These are phyloP conservation scores for Xylaria arbuscula DNA, from an alignment of 2,329 filamentous ascomycete species.

Conservation along the genomic window DNA sequence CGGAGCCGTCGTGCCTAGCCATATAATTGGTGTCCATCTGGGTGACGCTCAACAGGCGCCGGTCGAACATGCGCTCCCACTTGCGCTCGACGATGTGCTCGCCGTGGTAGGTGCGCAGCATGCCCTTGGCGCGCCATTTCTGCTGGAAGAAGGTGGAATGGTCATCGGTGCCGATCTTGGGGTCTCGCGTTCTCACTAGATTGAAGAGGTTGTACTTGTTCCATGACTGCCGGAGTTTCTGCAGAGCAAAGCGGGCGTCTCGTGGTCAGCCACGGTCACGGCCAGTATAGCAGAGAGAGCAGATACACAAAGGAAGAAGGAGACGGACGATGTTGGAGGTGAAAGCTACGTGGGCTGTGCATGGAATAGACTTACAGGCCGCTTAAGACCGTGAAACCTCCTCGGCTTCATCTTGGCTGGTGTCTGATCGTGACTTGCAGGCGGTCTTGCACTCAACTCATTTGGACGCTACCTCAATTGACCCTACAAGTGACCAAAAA, in stretches of 20 bases:
- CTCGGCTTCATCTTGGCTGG: conserved; percentile 63
- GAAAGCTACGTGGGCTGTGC: no score
- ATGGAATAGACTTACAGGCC: conserved; percentile 63
- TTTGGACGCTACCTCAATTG: background rate
- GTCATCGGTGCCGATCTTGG: conserved; percentile 53
- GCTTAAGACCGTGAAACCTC: conserved; percentile 74
- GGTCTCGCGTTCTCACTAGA: conserved; percentile 67
- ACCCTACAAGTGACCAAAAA: conserved; percentile 37
- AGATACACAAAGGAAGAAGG: no score
- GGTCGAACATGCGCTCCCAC: conserved; percentile 93
- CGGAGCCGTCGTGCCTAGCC: conserved; percentile 82
- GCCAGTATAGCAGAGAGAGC: no score
- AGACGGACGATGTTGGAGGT: conserved; percentile 12
- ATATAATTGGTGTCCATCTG: conserved; percentile 86
- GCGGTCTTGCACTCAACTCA: no score
- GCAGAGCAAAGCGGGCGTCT: conserved; percentile 29
- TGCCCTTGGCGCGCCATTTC: conserved; percentile 93
- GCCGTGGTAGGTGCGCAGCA: conserved; percentile 89
- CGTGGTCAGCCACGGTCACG: conserved; percentile 22
- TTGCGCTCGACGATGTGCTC: conserved; percentile 92
- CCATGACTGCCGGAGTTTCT: conserved; percentile 97
- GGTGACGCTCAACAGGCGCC: conserved; percentile 82
- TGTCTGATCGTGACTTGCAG: conserved; percentile 37
- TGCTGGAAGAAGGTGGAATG: conserved; percentile 90
- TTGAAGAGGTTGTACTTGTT: conserved; percentile 98